These are phyloP conservation scores for Bertia moriformis DNA, from an alignment of 2,329 filamentous ascomycete genomes.

Conservation along the genomic window DNA sequence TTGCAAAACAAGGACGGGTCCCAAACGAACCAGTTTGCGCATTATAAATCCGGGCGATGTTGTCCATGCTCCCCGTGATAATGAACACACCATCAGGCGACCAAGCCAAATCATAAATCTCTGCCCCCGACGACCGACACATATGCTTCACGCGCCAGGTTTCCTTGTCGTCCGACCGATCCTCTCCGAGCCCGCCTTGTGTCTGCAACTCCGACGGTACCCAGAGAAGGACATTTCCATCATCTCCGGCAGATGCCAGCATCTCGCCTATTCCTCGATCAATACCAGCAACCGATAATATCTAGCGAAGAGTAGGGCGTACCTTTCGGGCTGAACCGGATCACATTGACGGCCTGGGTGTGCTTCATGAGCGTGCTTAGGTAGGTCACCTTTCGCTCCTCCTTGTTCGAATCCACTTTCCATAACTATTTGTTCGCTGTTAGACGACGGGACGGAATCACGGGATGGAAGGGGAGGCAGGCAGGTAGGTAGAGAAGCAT, in stretches of 20 bases:
- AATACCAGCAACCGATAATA: background rate
- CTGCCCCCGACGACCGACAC: conserved; percentile 85
- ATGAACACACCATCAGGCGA: conserved; percentile 93
- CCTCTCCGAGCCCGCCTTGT: conserved; percentile 57
- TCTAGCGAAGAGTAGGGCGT: conserved; percentile 6
- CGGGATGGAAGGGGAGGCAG: background rate
- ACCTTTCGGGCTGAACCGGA: conserved; percentile 91
- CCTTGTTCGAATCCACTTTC: conserved; percentile 73
- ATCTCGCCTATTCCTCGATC: conserved; percentile 68
- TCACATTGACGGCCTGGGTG: conserved; percentile 94
- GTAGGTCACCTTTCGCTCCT: conserved; percentile 81
- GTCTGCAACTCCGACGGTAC: conserved; percentile 68
- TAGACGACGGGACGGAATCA: conserved; percentile 6
- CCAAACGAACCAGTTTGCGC: conserved; percentile 65
- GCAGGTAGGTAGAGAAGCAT: conserved; percentile 17
- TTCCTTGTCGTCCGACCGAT: conserved; percentile 83
- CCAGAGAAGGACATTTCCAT: conserved; percentile 94
- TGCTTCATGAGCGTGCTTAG: conserved; percentile 84
- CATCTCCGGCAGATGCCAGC: conserved; percentile 87
- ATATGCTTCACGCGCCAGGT: conserved; percentile 95
- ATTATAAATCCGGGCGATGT: conserved; percentile 93
- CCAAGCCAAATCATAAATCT: conserved; percentile 98
- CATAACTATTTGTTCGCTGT: conserved; percentile 48
- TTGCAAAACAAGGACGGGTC: background rate
- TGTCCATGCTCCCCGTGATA: conserved; percentile 99